These are phyloP conservation scores for Medicago lupulina DNA, from an alignment of 306 rosid genomes.

Conservation along the genomic window DNA sequence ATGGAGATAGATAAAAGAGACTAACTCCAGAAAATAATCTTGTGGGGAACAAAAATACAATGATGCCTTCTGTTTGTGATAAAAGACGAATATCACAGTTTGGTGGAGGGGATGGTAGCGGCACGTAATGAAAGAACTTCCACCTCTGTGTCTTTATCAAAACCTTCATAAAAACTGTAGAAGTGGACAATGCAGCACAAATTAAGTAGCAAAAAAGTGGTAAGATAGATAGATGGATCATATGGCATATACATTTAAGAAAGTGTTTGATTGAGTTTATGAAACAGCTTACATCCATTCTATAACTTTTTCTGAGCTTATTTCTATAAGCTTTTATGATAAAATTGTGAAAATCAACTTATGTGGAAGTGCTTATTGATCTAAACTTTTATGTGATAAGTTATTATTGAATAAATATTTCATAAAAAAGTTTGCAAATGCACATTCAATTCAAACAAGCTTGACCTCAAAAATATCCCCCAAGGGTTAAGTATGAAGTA, in stretches of 20 bases:
- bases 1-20: neutral
- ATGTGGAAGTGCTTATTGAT: neutral
- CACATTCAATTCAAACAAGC: constrained; percentile 1
- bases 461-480: constrained; percentile 7
- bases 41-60: neutral
- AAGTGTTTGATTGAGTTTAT: neutral
- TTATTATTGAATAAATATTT: neutral
- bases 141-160: neutral
- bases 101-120: neutral
- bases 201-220: neutral
- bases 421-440: neutral
- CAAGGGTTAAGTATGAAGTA: neutral
- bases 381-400: neutral
- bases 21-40: neutral
- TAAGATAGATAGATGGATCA: neutral
- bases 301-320: neutral
- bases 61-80: too few species aligned
- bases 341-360: neutral
- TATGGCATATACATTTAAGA: neutral
- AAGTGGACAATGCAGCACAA: neutral
- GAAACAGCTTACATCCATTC: neutral
- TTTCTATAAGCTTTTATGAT: neutral
- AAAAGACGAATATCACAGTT: neutral
- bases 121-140: neutral
- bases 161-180: neutral